Evolutionary conservation across 1,284 basidiomycete species (phyloP), one percentile per base, ranked within the genome.

Genomic region (Malassezia equina): DNA sequence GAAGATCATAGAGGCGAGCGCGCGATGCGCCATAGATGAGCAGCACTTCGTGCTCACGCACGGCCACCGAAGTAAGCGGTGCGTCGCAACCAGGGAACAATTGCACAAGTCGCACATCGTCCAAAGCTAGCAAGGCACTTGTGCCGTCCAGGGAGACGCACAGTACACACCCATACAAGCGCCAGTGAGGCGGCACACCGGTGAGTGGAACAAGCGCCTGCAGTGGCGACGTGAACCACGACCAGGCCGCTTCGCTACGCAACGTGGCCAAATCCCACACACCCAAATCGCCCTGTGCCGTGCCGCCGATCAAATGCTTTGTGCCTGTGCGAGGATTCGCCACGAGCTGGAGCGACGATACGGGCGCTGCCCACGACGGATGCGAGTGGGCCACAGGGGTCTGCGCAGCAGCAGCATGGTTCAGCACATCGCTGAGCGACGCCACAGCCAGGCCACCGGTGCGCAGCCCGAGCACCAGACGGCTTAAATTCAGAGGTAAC

Each of bases 1-100:
- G 81, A n/a, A 86, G 77, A 69, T 94, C 87, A 90, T 93, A 98
- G 1, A 91, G 76, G 27, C 93, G 79, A 2, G 86, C 86, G 52
- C 85, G 82, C 3, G 81, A 82, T 60, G 88, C 84, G 2, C 79
- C 79, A 70, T 94, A 96, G 1, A 85, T 77, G 6, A 93, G 76
- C 44, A 94, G 70, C 23, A 96, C 76, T 61, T 88, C 84, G 52
- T 86, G 80, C 15, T 33, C 83, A 2, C 82, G 80, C 1, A 88
- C 75, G 61, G 83, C 87, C 21, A 93, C 75, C 31, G 79, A 77
- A 17, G 78, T 76, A 11, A 95, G 79, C 2, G 86, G 63, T 4
- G 60, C 59, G 13, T 55, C 67, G n/a, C 63, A 80, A 5, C 86
- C 88, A 1, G 89, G 88, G 19, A 91, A 80, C 9, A 90, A 75